These are phyloP conservation scores for Blastocystis sp. DNA, from an alignment of 352 stramenopile species.

Conservation along the genomic window DNA sequence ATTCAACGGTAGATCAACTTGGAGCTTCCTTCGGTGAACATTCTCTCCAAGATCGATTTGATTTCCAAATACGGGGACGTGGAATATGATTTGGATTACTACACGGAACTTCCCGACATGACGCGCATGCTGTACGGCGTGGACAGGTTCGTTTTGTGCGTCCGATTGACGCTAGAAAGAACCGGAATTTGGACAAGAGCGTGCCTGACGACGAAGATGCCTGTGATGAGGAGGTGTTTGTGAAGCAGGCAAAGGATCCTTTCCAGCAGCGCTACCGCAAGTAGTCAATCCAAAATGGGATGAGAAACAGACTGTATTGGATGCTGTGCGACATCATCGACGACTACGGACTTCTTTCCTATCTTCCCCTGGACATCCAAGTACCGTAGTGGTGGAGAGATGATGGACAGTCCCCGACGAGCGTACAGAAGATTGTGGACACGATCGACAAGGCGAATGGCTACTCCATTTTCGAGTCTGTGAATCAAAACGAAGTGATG, in stretches of 20 bases:
- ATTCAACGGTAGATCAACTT: conserved; percentile 76
- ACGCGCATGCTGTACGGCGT: conserved; percentile 40
- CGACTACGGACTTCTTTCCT: conserved; percentile 61
- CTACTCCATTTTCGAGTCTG: conserved; percentile 41
- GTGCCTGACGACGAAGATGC: neutral
- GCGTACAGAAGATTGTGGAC: conserved; percentile 58
- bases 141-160: neutral
- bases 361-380: conserved; percentile 55
- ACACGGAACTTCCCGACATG: conserved; percentile 57
- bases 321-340: conserved; percentile 68
- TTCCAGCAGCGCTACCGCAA: conserved; percentile 60
- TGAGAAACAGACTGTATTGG: conserved; percentile 36
- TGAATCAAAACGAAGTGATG: neutral
- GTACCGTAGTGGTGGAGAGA: neutral
- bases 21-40: conserved; percentile 94
- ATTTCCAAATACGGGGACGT: conserved; percentile 84
- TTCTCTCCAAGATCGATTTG: conserved; percentile 97
- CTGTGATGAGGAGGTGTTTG: conserved; percentile 62
- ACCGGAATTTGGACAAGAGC: neutral
- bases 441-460: conserved; percentile 63
- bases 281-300: neutral
- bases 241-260: conserved; percentile 20
- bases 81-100: conserved; percentile 73
- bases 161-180: neutral
- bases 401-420: conserved; percentile 32